Evolutionary conservation across 2,329 filamentous ascomycete species (phyloP), one percentile per base, ranked within the genome.

Genomic region (Pseudogymnoascus sp.): DNA sequence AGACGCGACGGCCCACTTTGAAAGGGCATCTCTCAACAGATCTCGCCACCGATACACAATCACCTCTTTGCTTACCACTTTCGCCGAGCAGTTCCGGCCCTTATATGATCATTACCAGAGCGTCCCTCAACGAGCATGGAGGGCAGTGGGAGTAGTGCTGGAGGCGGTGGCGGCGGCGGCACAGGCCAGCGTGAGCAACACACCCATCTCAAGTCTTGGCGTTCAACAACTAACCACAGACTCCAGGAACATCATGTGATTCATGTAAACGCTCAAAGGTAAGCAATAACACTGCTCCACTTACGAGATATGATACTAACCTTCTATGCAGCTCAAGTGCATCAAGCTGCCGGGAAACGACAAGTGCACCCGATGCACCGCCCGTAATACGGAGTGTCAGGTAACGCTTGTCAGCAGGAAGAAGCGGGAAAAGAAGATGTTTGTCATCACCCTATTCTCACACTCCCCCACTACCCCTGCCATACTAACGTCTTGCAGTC

Each of bases 231-330:
- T 39, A 38, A 31, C 25, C 31, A 10, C 29, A 48, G 7, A 33
- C n/a, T 6, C 3, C 15, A 58, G 42, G 67, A 64, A 69, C 66
- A 62, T 68, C 67, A 58, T 69, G 67, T 65, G 66, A 69, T 48
- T 59, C 44, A 62, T 69, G 67, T 61, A 68, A 69, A 62, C 65
- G 63, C 31, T 67, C 68, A 63, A 69, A 69, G 67, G 67, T 63
- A 67, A 60, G 36, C 25, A 21, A 4, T 15, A 29, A 29, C 58
- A 39, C 15, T 27, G 41, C 33, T 58, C 21, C 27, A n/a, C 58
- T 33, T 7, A 27, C 17, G 33, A 48, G 35, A 59, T 42, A 58
- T 61, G 59, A 39, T 33, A 31, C 59, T 42, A 13, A 48, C 29
- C 10, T 12, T 31, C 21, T 15, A 17, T 42, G n/a, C 7, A 39